These are phyloP conservation scores for Plasmodium cynomolgi DNA, from an alignment of 169 alveolate species.

Conservation along the genomic window DNA sequence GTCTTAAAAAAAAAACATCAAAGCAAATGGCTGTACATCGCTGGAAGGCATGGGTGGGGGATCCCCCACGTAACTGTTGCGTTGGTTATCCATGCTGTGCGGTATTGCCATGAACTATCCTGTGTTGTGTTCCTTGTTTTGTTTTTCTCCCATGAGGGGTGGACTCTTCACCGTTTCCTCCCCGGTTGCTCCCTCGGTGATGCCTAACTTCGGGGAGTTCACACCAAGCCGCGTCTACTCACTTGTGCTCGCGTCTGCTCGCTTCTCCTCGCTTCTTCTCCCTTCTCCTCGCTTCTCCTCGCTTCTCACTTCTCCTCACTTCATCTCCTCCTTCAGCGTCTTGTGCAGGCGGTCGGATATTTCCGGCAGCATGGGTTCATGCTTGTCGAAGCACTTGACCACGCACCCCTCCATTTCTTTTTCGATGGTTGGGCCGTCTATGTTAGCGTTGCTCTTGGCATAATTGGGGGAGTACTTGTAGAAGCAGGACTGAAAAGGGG, in stretches of 20 bases:
- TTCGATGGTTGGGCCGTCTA: slow-evolving; percentile 73
- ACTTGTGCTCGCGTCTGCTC: not conserved
- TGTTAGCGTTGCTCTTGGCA: slow-evolving; percentile 72
- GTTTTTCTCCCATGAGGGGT: not conserved
- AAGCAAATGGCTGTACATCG: not conserved
- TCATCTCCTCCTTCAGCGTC: slow-evolving; percentile 68
- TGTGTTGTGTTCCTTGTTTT: not conserved
- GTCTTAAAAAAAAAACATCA: not conserved
- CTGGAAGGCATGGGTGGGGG: not conserved
- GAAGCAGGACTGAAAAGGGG: slow-evolving; percentile 21
- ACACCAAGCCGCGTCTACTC: not conserved
- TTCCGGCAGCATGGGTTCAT: slow-evolving; percentile 78
- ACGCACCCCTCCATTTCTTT: slow-evolving; percentile 84
- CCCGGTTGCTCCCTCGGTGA: not conserved
- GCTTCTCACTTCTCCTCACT: not conserved
- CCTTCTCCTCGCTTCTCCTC: not conserved
- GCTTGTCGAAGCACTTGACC: slow-evolving; percentile 81
- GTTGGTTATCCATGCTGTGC: not conserved
- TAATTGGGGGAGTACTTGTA: slow-evolving; percentile 78
- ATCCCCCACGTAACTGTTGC: not conserved
- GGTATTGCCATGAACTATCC: not conserved
- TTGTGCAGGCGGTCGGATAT: slow-evolving; percentile 76
- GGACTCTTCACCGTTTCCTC: not conserved
- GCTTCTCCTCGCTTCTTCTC: not conserved
- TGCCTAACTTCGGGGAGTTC: not conserved